phyloP scores from a whole-genome alignment of 805 yeast genomes.

The Scheffersomyces ergatensis region DNA sequence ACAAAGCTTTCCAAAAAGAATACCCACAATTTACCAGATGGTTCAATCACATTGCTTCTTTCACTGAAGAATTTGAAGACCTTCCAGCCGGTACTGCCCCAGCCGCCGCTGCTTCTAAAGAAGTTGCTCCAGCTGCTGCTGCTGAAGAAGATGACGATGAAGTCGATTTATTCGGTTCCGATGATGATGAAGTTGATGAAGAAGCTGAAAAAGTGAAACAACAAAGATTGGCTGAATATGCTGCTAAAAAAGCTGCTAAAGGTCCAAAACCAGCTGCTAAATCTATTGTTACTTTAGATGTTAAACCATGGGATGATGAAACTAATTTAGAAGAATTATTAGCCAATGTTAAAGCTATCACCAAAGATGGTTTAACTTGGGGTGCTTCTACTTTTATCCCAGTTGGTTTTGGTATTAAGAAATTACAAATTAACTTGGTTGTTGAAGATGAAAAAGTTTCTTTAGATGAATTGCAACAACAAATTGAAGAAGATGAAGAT shows the following conservation, averaged over 20 bases:
- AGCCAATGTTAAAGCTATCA: slow-evolving; percentile 81
- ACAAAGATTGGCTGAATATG: slow-evolving; percentile 96
- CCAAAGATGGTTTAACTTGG: slow-evolving; percentile 93
- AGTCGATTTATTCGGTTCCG: slow-evolving; percentile 92
- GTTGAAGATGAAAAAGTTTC: slow-evolving; percentile 97
- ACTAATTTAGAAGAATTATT: slow-evolving; percentile 88
- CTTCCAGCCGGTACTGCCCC: slow-evolving; percentile 78
- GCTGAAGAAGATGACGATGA: slow-evolving; percentile 86
- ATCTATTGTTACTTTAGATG: slow-evolving; percentile 93
- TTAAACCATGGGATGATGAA: slow-evolving; percentile 99
- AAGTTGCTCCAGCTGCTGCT: slow-evolving; percentile 58
- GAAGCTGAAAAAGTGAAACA: slow-evolving; percentile 97
- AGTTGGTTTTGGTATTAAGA: slow-evolving; percentile 99
- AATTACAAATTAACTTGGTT: slow-evolving; percentile 97
- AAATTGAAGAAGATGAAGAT: slow-evolving; percentile 91
- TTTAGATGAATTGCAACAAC: slow-evolving; percentile 78
- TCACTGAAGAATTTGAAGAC: slow-evolving; percentile 77
- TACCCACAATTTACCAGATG: slow-evolving; percentile 97
- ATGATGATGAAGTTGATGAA: slow-evolving; percentile 92
- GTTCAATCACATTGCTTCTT: slow-evolving; percentile 97
- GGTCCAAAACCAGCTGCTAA: slow-evolving; percentile 99
- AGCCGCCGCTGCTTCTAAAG: slow-evolving; percentile 47
- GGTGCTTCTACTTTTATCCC: slow-evolving; percentile 97
- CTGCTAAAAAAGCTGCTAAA: slow-evolving; percentile 95
- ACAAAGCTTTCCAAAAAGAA: slow-evolving; percentile 88